Base-by-base conservation (phyloP, 345 rosid species). In the Murraya koenigii region DNA sequence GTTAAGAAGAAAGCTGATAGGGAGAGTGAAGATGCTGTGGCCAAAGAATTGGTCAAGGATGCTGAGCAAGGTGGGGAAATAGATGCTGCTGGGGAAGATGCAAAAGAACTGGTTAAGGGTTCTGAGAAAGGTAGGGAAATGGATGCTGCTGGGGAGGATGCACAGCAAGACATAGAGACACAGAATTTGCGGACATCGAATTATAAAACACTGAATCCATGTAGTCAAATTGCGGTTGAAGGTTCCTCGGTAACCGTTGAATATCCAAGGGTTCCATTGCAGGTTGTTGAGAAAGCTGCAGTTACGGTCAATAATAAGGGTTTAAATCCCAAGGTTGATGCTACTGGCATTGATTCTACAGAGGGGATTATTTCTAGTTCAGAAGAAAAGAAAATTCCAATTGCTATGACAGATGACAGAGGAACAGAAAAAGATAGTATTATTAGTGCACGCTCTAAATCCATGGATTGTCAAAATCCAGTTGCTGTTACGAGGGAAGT, bases 401-500 rank as follows among this genome's bases (percentile, higher is more conserved):
- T 41, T 32, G 56, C 30, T 30, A 77, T 7, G 26, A 33, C 59
- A 25, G 68, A 47, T 71, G 56, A 64, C 63, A 66, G 15, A 30
- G 65, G 33, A 58, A 71, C 55, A 47, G 80, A 75, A 75, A 75
- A 74, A 58, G 44, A 61, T 68, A 59, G 56, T 41, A 52, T 64
- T 83, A 64, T 71, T 28, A 69, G 69, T 75, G 28, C 70, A 63
- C 39, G 60, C 60, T 59, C 38, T 67, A 78, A 85, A 66, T 59
- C 68, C 10, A 41, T 60, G 23, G 82, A 69, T 60, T 86, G 49
- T 66, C 81, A 60, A 60, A 38, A 72, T 47, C 79, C 69, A 58
- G 60, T 44, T 79, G 70, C 85, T 78, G 66, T 72, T 66, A 84
- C 81, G 54, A 78, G 67, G 61, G 84, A 81, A 61, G 61, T 47